A percentile compares a stretch with the other conserved stretches of the same genome.
These are phyloP conservation scores for Pseudogymnoascus sp. DNA, from an alignment of 2,329 filamentous ascomycete genomes.

Conservation along the genomic window DNA sequence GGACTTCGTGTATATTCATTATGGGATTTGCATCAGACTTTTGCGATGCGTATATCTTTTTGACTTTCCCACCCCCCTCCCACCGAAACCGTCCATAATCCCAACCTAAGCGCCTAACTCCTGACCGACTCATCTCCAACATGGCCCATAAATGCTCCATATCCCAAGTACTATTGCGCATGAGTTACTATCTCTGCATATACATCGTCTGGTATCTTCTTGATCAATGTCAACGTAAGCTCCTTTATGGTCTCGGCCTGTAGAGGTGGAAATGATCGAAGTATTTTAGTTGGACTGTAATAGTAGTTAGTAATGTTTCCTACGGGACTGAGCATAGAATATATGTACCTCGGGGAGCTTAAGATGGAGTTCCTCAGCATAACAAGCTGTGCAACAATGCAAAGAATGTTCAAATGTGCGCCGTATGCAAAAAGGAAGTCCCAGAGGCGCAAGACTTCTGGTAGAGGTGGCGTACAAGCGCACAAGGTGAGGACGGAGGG, in stretches of 20 bases:
- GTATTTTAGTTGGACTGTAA: constrained; percentile 75
- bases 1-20: not conserved
- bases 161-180: constrained; percentile 48
- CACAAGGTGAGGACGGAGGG: constrained; percentile 90
- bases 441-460: constrained; percentile 88
- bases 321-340: not conserved
- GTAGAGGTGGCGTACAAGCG: constrained; percentile 88
- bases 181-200: constrained; percentile 86
- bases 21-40: not conserved
- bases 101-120: not conserved
- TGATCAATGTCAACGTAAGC: constrained; percentile 75
- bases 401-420: constrained; percentile 86
- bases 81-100: not conserved
- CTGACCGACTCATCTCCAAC: not conserved
- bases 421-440: constrained; percentile 97
- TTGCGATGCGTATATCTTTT: not conserved
- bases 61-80: not conserved
- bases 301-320: constrained; percentile 21
- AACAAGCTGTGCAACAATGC: constrained; percentile 90
- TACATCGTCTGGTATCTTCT: constrained; percentile 81
- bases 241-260: constrained; percentile 77
- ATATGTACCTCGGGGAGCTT: constrained; percentile 66
- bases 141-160: not conserved
- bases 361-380: constrained; percentile 79
- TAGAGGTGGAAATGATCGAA: constrained; percentile 78